Percentiles rank a stretch among this genome's conserved stretches.
Conservation (phyloP, 2,329 filamentous ascomycete genomes). For the Diaporthe velutina region DNA sequence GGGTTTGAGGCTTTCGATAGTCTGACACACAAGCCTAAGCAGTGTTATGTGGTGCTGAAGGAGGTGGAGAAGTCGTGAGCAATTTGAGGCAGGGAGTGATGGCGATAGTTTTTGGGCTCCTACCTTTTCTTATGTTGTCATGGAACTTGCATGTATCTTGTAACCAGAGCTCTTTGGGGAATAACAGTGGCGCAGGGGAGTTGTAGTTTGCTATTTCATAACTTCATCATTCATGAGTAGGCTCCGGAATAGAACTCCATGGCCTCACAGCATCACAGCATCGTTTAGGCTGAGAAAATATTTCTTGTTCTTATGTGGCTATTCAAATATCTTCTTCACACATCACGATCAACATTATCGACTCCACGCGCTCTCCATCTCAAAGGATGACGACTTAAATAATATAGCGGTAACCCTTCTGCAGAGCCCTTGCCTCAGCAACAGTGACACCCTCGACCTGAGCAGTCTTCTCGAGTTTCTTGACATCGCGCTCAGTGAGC, state of each 20-base stretch:
- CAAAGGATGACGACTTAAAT: constrained; percentile 47
- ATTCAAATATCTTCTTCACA: background rate
- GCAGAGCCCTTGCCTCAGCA: constrained; percentile 60
- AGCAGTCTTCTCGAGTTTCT: constrained; percentile 61
- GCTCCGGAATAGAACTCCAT: background rate
- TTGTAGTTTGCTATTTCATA: too few species aligned
- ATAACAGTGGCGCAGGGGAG: too few species aligned
- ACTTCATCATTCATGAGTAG: accelerated
- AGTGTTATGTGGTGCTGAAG: constrained; percentile 29
- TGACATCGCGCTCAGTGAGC: constrained; percentile 61
- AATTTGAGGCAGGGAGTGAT: too few species aligned
- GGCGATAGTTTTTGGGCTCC: background rate
- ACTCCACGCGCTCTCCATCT: background rate
- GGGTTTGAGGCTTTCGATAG: constrained; percentile 20
- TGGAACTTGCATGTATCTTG: background rate
- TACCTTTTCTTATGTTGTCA: background rate
- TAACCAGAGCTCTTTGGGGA: too few species aligned
- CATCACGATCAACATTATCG: background rate
- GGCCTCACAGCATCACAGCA: background rate
- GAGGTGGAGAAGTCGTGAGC: background rate
- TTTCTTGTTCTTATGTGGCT: background rate
- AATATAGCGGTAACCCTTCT: constrained; percentile 68
- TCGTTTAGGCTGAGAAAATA: background rate
- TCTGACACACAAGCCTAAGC: constrained; percentile 32
- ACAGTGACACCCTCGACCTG: constrained; percentile 64